Evolutionary conservation across 805 yeast species (phyloP), one percentile per base, ranked within the genome.

Genomic region (Priceomyces haplophilus): DNA sequence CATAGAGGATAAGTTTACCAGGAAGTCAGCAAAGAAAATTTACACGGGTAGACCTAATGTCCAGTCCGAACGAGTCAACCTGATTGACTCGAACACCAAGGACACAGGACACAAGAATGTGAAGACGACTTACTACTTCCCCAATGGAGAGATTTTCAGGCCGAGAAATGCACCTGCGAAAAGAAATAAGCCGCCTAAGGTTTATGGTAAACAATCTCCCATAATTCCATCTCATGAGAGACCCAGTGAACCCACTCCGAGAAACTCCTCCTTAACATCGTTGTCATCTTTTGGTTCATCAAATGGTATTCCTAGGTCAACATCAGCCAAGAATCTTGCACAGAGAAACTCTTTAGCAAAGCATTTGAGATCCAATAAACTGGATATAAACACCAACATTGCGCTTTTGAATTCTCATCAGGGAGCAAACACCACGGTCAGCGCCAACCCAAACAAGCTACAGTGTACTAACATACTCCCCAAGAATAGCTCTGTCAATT

Each of bases 131-230:
- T 71, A 59, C 50, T 68, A 62, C 47, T 76, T 76, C 52, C 80
- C 80, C 12, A 76, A 76, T 53, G 82, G 82, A 38, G 82, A 76
- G 51, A 65, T 75, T 2, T 76, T 76, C 54, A 58, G 74, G 27
- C 80, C 80, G 1, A 54, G 80, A 31, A 56, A 53, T 34, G 61
- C 65, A 10, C 75, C 75, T 1, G 44, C 62, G n/a, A 67, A 62
- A 37, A 58, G 76, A 41, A 52, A 62, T 23, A 61, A 69, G 40
- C 78, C 78, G 6, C 50, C 51, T 32, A 67, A 63, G 49, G 45
- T 59, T 34, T 34, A 37, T 11, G n/a, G 21, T 17, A 32, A 27
- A 20, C 25, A 13, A 17, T 11, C 23, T 12, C 36, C 13, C 18
- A 41, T 10, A 10, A 29, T 2, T 29, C 20, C 32, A 8, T 32